Percentiles rank a stretch among this genome's conserved stretches.
phyloP scores from a whole-genome alignment of 176 grass and related monocot species.

The Saccharum spontaneum region DNA sequence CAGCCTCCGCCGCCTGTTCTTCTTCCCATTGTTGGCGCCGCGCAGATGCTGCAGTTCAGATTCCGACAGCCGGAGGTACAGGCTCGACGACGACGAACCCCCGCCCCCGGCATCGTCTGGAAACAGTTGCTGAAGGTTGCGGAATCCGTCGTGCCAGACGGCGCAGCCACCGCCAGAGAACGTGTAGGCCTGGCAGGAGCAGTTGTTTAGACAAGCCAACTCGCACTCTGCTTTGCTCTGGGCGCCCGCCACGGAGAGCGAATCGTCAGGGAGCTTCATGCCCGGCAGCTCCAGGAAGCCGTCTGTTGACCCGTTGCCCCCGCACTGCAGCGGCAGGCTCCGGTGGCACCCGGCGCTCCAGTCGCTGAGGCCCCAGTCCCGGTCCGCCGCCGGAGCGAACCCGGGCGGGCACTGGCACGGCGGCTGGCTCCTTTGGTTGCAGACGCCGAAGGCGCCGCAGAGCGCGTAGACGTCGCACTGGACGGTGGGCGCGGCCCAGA shows the following conservation, averaged over 20 bases:
- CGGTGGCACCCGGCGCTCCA: conserved; percentile 20
- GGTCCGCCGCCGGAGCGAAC: conserved; percentile 11
- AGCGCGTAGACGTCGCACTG: conserved; percentile 38
- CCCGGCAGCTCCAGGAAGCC: not conserved
- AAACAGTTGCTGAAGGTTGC: conserved; percentile 13
- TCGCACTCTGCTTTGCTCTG: conserved; percentile 17
- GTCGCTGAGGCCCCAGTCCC: conserved; percentile 32
- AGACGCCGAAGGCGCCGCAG: conserved; percentile 29
- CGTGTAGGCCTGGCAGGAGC: conserved; percentile 36
- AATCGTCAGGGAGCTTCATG: conserved; percentile 21
- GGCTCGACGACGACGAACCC: not conserved
- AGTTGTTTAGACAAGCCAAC: conserved; percentile 15
- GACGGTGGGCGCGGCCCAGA: conserved; percentile 37
- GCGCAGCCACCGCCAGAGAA: conserved; percentile 23
- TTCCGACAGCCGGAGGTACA: conserved; percentile 19
- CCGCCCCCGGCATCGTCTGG: not conserved
- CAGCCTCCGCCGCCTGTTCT: not conserved
- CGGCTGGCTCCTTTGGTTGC: conserved; percentile 27
- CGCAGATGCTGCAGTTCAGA: not conserved
- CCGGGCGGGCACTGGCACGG: conserved; percentile 35
- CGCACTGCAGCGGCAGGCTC: not conserved
- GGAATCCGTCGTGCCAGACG: conserved; percentile 28
- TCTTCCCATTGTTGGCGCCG: not conserved
- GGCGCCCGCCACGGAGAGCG: not conserved
- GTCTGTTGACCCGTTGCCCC: not conserved